These are phyloP conservation scores for Paramyrothecium roridum DNA, from an alignment of 2,329 filamentous ascomycete genomes.

Conservation along the genomic window DNA sequence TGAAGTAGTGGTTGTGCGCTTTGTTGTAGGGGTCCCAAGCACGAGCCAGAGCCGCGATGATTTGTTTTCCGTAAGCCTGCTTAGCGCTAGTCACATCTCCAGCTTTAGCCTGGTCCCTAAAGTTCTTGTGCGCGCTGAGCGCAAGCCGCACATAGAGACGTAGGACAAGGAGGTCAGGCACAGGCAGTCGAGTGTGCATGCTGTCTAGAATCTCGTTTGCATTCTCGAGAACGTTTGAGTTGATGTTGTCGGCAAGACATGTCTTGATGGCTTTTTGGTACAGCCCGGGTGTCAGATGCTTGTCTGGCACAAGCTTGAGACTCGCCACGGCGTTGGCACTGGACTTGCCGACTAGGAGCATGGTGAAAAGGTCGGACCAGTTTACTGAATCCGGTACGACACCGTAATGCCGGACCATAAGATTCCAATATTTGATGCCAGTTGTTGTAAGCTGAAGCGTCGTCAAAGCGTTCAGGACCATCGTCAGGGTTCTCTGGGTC, in stretches of 20 bases:
- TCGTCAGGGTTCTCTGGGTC: conserved; percentile 59
- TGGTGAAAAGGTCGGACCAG: conserved; percentile 64
- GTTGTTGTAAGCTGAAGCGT: conserved; percentile 56
- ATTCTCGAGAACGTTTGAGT: conserved; percentile 63
- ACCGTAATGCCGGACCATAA: conserved; percentile 59
- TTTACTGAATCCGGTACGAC: conserved; percentile 71
- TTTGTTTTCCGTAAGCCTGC: conserved; percentile 45
- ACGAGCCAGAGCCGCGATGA: conserved; percentile 45
- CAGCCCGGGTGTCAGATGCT: conserved; percentile 44
- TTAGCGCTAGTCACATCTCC: conserved; percentile 32
- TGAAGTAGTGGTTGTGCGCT: conserved; percentile 32
- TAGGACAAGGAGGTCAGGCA: conserved; percentile 49
- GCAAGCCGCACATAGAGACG: conserved; percentile 56
- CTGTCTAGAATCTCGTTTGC: conserved; percentile 62
- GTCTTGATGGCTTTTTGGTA: conserved; percentile 72
- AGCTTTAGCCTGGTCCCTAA: conserved; percentile 26
- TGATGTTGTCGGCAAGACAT: conserved; percentile 75
- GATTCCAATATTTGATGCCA: conserved; percentile 76
- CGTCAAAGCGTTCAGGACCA: conserved; percentile 64
- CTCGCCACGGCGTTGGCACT: conserved; percentile 59
- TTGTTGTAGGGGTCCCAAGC: conserved; percentile 48
- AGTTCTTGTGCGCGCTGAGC: conserved; percentile 40
- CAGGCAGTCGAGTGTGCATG: conserved; percentile 45
- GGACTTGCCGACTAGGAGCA: conserved; percentile 63
- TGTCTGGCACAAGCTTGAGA: conserved; percentile 51